Evolutionary conservation across 495 filamentous ascomycete species (phyloP), one percentile per base, ranked within the genome.

Genomic region (Penicillium argentinense): DNA sequence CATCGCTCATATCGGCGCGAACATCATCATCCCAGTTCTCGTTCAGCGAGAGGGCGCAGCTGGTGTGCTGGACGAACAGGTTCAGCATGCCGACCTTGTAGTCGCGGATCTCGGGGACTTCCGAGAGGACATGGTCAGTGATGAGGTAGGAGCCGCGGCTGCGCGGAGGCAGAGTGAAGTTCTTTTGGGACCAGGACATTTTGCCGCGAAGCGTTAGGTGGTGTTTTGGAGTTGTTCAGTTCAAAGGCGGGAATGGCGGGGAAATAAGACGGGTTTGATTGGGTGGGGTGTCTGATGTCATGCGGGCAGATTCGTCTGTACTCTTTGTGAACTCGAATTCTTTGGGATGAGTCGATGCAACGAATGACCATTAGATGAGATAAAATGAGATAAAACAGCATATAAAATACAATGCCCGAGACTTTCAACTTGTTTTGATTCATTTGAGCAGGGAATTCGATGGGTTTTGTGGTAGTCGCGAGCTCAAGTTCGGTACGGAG

Each of bases 21-120:
- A 91, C 86, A 64, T 88, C 87, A 13, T 73, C 69, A 56, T 95
- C 90, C 83, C 86, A 98, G 69, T 97, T 97, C 80, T 98, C 93
- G 66, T 98, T 96, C 51, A 96, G 66, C 43, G 79, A 85, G 41
- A 96, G 73, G 29, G 85, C 91, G 69, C 87, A 91, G 63, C 81
- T 86, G 18, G 91, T 96, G 71, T 96, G 91, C 69, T 96, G 89
- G 33, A 95, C 72, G 68, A 96, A 96, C 34, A 96, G 76, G 58
- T 95, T 83, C 48, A 97, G 72, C 47, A 97, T 72, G 24, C 93
- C 93, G 50, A 91, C 76, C 64, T 89, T 90, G 79, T 95, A 93
- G 46, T 72, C 54, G 36, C 69, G 70, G 54, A 98, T 72, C 66
- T 96, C 86, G 3, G 91, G 89, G 0, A 97, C 67, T 26, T 81